These are phyloP conservation scores for Grigorovia transvaalensis DNA, from an alignment of 805 yeast genomes.

Conservation along the genomic window DNA sequence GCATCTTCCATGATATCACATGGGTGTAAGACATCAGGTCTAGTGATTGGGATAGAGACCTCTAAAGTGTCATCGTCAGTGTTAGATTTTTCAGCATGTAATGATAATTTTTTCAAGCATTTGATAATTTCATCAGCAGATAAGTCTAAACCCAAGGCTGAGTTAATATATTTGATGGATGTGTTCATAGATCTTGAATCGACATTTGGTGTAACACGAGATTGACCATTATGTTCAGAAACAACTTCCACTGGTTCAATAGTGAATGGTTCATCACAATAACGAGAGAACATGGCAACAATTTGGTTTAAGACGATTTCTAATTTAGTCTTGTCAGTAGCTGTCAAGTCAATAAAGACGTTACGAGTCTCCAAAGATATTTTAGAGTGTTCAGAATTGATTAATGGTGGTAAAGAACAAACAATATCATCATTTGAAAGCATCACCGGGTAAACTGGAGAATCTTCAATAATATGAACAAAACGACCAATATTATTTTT, in stretches of 20 bases:
- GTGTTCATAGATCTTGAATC: slow-evolving; percentile 59
- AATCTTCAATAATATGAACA: slow-evolving; percentile 76
- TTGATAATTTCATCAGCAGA: slow-evolving; percentile 55
- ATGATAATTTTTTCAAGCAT: slow-evolving; percentile 72
- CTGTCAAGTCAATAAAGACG: slow-evolving; percentile 88
- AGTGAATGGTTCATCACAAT: slow-evolving; percentile 70
- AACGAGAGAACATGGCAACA: slow-evolving; percentile 91
- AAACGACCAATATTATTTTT: slow-evolving; percentile 86
- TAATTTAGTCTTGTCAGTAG: slow-evolving; percentile 88
- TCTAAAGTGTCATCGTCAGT: slow-evolving; percentile 36
- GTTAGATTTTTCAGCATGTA: slow-evolving; percentile 47
- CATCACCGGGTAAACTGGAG: slow-evolving; percentile 86
- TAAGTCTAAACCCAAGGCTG: slow-evolving; percentile 78
- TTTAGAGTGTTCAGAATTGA: slow-evolving; percentile 85
- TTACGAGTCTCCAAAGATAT: slow-evolving; percentile 76
- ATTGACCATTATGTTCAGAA: slow-evolving; percentile 67
- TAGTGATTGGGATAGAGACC: slow-evolving; percentile 79
- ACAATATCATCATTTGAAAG: slow-evolving; percentile 67
- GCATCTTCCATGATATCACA: slow-evolving; percentile 99
- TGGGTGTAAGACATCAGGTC: slow-evolving; percentile 92
- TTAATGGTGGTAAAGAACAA: slow-evolving; percentile 93
- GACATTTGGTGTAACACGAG: slow-evolving; percentile 68
- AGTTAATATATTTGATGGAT: slow-evolving; percentile 77
- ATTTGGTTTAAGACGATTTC: slow-evolving; percentile 86
- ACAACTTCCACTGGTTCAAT: slow-evolving; percentile 84